Base-by-base conservation (phyloP, 768 basidiomycete species). In the Mycena filopes region DNA sequence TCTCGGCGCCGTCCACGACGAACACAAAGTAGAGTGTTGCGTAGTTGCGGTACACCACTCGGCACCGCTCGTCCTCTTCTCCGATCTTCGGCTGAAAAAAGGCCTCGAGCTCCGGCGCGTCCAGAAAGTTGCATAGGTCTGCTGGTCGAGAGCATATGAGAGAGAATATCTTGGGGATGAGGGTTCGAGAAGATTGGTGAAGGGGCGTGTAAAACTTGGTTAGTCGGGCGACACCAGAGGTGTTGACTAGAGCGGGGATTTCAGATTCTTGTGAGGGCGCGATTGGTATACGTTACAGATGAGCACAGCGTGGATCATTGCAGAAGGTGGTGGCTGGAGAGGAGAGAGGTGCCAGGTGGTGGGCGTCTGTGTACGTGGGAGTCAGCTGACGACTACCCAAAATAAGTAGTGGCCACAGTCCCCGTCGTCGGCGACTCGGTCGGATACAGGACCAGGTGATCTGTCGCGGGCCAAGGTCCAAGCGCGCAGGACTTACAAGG, bases 21-120 rank as follows among this genome's bases (percentile, higher is more conserved):
- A 99, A 96, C 15, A 97, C 95, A 73, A 99, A 99, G 78, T 94
- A 95, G 40, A 99, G 84, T 2, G 97, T 99, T 4, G 97, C 97
- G 76, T 98, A 99, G 77, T 89, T 95, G 55, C 97, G 83, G 78
- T 99, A 99, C 36, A 99, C 95, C 42, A 99, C 93, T 63, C 93
- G 84, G 82, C 93, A 89, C 74, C 86, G 83, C 69, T 91, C 89
- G 51, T 85, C 85, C 29, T 76, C 82, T 65, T 82, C 83, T 36
- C 81, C 79, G n/a, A n/a, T n/a, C 54, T 83, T 82, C 31, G 80
- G 83, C 4, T 88, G 89, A 46, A 94, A 83, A 70, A 91, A 89
- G 15, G 86, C 85, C 74, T 93, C 92, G 33, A 94, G 85, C 73
- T 94, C 93, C 7, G 94, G 93, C 12, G 92, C 96, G 73, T 99